Evolutionary conservation across 352 stramenopile species (phyloP), one percentile per base, ranked within the genome.

Genomic region (Globisporangium paddicum): DNA sequence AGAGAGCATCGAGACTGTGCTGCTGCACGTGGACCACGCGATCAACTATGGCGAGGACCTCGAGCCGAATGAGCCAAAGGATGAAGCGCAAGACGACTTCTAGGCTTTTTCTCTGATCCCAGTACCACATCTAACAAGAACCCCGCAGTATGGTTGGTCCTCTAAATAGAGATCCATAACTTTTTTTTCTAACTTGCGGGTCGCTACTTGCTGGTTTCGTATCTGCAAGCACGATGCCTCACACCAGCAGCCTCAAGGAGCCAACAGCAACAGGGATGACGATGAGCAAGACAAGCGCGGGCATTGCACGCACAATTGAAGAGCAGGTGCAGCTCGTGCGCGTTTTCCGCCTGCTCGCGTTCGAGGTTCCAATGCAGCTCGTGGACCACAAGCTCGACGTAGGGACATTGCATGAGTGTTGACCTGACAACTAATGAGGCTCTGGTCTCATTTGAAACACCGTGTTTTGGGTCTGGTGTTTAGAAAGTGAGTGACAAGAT

Each of bases 41-140:
- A 97, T 98, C 68, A 98, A 99, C 71, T 99, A 98, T 71, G 97
- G 96, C 35, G 95, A 98, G 66, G 90, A 98, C 62, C 71, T 98
- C 48, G 97, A 99, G 58, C 89, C 89, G n/a, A 50, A 89, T 78
- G 84, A 94, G 45, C 84, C 84, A 21, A 94, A 90, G 62, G 69
- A 82, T 35, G 77, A 86, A 47, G 48, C 42, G 5, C 72, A 85
- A 44, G 72, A 74, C 53, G 79, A 64, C 23, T 63, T 58, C 10
- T 57, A 55, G 28, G 13, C 34, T 40, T 40, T 37, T 40, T 14
- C 34, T 40, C 13, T 10, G 34, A 40, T 8, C 34, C 23, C 14
- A 11, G 18, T 30, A 21, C 3, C n/a, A 8, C 37, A 25, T 26
- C 11, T 41, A 8, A 32, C 26, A 14, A 38, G 2, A 10, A 38